Percentiles rank a stretch among this genome's conserved stretches.
phyloP scores from a whole-genome alignment of 2,329 filamentous ascomycete genomes.

The Sporothrix sp. region DNA sequence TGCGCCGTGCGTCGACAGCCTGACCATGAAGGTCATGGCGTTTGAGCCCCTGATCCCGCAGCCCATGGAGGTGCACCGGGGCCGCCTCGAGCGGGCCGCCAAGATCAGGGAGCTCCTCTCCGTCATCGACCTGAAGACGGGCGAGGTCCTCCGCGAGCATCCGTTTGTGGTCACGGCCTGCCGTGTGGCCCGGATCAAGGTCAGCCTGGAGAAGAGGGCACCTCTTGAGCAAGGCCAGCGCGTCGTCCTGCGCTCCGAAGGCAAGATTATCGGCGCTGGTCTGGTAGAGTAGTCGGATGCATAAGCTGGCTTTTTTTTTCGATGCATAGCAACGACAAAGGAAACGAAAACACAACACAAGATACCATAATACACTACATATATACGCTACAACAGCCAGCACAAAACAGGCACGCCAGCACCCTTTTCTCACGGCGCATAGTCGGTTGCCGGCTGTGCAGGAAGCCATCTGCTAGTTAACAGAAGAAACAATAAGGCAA shows the following conservation, averaged over 20 bases:
- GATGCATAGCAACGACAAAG: no score
- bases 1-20: constrained; percentile 59
- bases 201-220: constrained; percentile 63
- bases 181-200: constrained; percentile 63
- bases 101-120: constrained; percentile 63
- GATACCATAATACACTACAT: no score
- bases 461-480: no score
- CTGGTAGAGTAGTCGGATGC: constrained; percentile 52
- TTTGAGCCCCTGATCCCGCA: constrained; percentile 87
- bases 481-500: no score
- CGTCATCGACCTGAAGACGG: constrained; percentile 68
- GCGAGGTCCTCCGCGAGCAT: constrained; percentile 68
- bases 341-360: no score
- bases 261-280: constrained; percentile 80
- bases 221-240: constrained; percentile 72
- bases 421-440: no score
- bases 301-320: no score
- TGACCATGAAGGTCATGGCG: constrained; percentile 75
- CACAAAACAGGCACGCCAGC: no score
- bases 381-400: no score
- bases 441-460: no score
- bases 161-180: constrained; percentile 76
- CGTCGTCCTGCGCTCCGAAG: constrained; percentile 70
- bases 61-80: constrained; percentile 79
- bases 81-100: constrained; percentile 69